Evolutionary conservation across 2,329 filamentous ascomycete species (phyloP).

Genomic region (Neurospora crassa): DNA sequence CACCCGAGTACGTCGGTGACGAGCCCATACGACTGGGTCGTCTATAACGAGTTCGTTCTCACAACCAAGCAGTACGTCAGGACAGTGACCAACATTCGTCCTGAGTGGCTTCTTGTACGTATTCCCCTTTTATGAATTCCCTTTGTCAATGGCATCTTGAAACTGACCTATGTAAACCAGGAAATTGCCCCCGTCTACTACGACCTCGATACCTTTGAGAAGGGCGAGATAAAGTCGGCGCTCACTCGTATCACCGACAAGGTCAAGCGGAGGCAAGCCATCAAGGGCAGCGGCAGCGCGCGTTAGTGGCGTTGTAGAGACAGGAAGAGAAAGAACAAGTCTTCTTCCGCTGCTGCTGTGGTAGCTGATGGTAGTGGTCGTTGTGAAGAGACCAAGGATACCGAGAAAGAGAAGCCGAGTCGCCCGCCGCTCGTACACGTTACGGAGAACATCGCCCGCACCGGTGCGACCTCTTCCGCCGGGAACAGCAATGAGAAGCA

Average conservation of each 20-base stretch:
- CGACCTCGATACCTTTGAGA: constrained; percentile 70
- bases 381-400: background rate
- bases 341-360: background rate
- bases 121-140: background rate
- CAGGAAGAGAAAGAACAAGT: background rate
- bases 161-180: constrained; percentile 34
- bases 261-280: constrained; percentile 49
- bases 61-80: constrained; percentile 98
- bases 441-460: background rate
- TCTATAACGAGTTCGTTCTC: constrained; percentile 97
- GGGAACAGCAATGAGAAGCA: background rate
- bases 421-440: background rate
- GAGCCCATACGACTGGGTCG: constrained; percentile 88
- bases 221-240: constrained; percentile 74
- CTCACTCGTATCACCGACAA: constrained; percentile 49
- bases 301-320: background rate
- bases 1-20: constrained; percentile 88
- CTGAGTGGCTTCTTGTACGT: constrained; percentile 85
- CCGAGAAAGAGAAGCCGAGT: background rate
- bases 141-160: background rate
- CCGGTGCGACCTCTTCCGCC: background rate
- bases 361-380: background rate
- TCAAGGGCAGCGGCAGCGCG: constrained; percentile 35
- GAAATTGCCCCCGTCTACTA: constrained; percentile 94
- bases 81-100: constrained; percentile 81